Conservation (phyloP, 495 filamentous ascomycete genomes). For the Collariella sp. region DNA sequence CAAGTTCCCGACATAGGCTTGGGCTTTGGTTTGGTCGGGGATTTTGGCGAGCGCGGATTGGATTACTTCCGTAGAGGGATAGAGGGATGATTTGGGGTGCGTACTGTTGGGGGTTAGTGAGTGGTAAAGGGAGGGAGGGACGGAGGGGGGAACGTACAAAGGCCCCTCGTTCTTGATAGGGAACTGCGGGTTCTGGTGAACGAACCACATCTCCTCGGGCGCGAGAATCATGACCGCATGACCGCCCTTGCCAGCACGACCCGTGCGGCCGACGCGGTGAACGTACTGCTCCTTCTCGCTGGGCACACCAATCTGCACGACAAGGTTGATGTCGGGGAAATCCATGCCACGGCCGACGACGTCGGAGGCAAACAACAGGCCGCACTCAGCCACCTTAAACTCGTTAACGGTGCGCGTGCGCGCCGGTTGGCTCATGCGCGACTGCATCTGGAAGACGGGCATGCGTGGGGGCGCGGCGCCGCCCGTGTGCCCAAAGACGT, state of each 20-base stretch:
- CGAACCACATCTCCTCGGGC: conserved; percentile 69
- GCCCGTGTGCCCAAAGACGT: conserved; percentile 59
- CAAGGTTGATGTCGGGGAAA: conserved; percentile 62
- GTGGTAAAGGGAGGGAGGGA: background rate
- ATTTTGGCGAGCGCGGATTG: conserved; percentile 20
- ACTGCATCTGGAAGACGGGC: conserved; percentile 72
- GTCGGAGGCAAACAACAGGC: conserved; percentile 81
- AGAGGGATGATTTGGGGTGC: conserved; percentile 18
- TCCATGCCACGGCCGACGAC: conserved; percentile 86
- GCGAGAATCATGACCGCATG: conserved; percentile 77
- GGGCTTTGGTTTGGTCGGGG: conserved; percentile 16
- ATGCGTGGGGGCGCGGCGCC: conserved; percentile 73
- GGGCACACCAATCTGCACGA: conserved; percentile 87
- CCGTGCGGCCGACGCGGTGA: conserved; percentile 87
- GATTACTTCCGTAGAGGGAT: conserved; percentile 19
- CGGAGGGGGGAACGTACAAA: conserved; percentile 14
- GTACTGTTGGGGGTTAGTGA: background rate
- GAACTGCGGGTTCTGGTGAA: conserved; percentile 20
- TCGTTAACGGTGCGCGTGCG: conserved; percentile 68
- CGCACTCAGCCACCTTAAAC: conserved; percentile 76
- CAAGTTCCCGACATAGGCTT: conserved; percentile 23
- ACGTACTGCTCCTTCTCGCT: conserved; percentile 70
- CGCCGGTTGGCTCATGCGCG: conserved; percentile 57
- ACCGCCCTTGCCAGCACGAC: conserved; percentile 69
- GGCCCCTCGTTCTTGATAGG: conserved; percentile 20